Evolutionary conservation across 768 basidiomycete genomes (phyloP).

Genomic region (Auriscalpium orientale): DNA sequence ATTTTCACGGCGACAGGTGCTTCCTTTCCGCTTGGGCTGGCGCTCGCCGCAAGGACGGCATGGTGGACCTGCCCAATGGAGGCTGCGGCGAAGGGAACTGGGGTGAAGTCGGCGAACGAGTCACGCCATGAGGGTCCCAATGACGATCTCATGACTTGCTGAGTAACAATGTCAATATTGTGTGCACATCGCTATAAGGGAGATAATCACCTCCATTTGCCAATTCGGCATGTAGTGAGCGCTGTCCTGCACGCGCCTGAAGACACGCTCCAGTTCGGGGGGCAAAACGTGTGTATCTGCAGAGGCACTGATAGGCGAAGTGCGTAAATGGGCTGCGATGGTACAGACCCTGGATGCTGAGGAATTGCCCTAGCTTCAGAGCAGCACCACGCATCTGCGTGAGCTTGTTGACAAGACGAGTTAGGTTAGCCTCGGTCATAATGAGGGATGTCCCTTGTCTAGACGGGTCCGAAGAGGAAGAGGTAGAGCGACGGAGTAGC

Average conservation of each 20-base stretch:
- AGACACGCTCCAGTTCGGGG: slow-evolving; percentile 79
- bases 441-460: slow-evolving; percentile 46
- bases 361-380: slow-evolving; percentile 91
- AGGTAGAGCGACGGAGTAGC: slow-evolving; percentile 58
- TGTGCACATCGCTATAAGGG: too few species aligned
- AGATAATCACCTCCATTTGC: slow-evolving; percentile 79
- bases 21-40: slow-evolving; percentile 46
- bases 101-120: slow-evolving; percentile 68
- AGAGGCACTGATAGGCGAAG: not conserved
- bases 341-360: slow-evolving; percentile 83
- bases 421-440: slow-evolving; percentile 88
- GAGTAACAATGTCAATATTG: not conserved
- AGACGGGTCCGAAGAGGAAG: slow-evolving; percentile 7
- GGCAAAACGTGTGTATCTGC: slow-evolving; percentile 86
- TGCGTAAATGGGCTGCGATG: not conserved
- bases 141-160: slow-evolving; percentile 68
- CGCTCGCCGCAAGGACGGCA: slow-evolving; percentile 49
- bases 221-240: slow-evolving; percentile 99
- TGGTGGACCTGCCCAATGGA: slow-evolving; percentile 95
- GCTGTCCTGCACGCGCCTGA: slow-evolving; percentile 86
- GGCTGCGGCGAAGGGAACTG: slow-evolving; percentile 88
- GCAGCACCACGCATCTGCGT: slow-evolving; percentile 95
- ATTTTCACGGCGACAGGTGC: slow-evolving; percentile 77
- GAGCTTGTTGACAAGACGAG: slow-evolving; percentile 85
- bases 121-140: slow-evolving; percentile 70